phyloP scores from a whole-genome alignment of 305 asterid genomes.

The Solanum hybrid region DNA sequence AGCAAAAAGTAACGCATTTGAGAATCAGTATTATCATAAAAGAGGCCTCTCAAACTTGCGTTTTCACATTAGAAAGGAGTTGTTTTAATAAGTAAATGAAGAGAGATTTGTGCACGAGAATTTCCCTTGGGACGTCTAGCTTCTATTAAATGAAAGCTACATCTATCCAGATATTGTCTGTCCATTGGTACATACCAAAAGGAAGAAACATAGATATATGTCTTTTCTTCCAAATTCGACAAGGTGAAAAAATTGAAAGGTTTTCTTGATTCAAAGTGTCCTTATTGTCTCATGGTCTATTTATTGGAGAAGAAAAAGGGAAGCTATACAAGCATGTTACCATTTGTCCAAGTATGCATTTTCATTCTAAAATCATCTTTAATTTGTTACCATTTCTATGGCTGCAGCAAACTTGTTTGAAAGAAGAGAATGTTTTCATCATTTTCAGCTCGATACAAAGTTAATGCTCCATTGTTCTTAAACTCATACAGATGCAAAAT shows the following conservation, averaged over 20 bases:
- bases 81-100: background rate
- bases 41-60: background rate
- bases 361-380: background rate
- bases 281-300: background rate
- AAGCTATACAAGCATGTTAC: background rate
- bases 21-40: background rate
- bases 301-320: no score
- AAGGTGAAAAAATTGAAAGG: background rate
- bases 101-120: background rate
- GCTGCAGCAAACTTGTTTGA: background rate
- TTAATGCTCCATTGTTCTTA: background rate
- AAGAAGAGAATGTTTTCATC: background rate
- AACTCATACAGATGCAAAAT: background rate
- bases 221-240: background rate
- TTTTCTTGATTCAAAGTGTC: background rate
- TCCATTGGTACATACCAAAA: background rate
- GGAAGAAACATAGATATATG: background rate
- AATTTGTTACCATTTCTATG: background rate
- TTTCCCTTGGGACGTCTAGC: background rate
- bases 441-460: background rate
- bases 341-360: background rate
- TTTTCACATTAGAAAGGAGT: background rate
- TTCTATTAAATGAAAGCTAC: background rate
- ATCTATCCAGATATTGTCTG: background rate
- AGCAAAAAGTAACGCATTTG: background rate